Evolutionary conservation across 148 eudicot genomes (phyloP).

Genomic region (Bassia scoparia): DNA sequence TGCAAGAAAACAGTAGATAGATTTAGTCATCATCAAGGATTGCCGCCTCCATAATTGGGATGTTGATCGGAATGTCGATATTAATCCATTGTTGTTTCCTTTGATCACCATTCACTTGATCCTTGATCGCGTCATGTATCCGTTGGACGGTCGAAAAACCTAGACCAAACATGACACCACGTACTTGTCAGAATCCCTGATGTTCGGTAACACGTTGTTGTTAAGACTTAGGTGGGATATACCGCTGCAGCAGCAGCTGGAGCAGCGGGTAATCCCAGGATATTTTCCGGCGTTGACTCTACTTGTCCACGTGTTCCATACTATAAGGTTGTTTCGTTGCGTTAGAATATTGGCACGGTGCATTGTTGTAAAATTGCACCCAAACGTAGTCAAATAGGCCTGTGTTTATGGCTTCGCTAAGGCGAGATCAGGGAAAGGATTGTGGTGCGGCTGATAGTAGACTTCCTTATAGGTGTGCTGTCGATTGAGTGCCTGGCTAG

Average conservation of each 20-base stretch:
- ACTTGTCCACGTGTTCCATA: slow-evolving; percentile 25
- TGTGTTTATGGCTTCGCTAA: slow-evolving; percentile 24
- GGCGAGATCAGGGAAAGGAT: slow-evolving; percentile 32
- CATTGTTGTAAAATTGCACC: slow-evolving; percentile 42
- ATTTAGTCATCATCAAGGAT: too few relatives aligned
- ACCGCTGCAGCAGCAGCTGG: slow-evolving; percentile 24
- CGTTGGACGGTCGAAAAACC: slow-evolving; percentile 21
- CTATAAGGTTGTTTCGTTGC: slow-evolving; percentile 13
- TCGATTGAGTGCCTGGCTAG: slow-evolving; percentile 34
- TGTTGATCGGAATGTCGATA: too few relatives aligned
- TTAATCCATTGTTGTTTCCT: too few relatives aligned
- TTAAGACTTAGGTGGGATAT: slow-evolving; percentile 26
- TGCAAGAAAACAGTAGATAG: too few relatives aligned
- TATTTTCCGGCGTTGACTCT: slow-evolving; percentile 17
- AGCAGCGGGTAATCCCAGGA: slow-evolving; percentile 33
- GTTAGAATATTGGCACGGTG: slow-evolving; percentile 18
- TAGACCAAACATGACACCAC: slow-evolving; percentile 40
- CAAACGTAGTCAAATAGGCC: slow-evolving; percentile 39
- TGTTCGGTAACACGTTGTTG: slow-evolving; percentile 24
- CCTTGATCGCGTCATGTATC: slow-evolving; percentile 25
- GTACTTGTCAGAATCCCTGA: slow-evolving; percentile 27
- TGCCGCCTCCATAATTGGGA: too few relatives aligned
- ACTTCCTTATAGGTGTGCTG: slow-evolving; percentile 23
- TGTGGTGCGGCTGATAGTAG: slow-evolving; percentile 38
- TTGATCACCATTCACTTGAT: too few relatives aligned